phyloP scores from a whole-genome alignment of 2,329 filamentous ascomycete species.

The Aureobasidium lini region DNA sequence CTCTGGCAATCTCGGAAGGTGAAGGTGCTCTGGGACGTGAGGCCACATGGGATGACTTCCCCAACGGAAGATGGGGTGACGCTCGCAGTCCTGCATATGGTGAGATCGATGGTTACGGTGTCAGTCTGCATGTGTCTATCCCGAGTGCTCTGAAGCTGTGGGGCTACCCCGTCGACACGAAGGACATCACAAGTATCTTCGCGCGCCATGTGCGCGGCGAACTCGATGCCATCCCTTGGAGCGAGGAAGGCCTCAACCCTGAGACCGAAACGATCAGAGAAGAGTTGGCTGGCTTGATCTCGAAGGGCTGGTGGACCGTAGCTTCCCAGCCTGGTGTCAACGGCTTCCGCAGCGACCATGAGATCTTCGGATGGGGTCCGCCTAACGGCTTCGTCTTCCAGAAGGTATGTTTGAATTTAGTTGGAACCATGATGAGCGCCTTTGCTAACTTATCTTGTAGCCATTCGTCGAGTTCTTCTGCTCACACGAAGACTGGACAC shows the following conservation, averaged over 20 bases:
- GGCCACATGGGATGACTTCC: slow-evolving; percentile 98
- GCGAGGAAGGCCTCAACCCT: slow-evolving; percentile 75
- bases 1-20: slow-evolving; percentile 87
- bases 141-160: slow-evolving; percentile 75
- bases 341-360: slow-evolving; percentile 66
- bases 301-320: slow-evolving; percentile 88
- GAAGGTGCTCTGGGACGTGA: slow-evolving; percentile 83
- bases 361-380: slow-evolving; percentile 88
- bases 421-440: neutral
- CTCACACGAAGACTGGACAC: slow-evolving; percentile 62
- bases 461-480: slow-evolving; percentile 97
- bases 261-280: slow-evolving; percentile 77
- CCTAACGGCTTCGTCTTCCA: slow-evolving; percentile 92
- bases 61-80: slow-evolving; percentile 92
- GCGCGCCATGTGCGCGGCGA: slow-evolving; percentile 72
- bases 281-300: slow-evolving; percentile 69
- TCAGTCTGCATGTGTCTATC: slow-evolving; percentile 87
- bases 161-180: slow-evolving; percentile 63
- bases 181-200: slow-evolving; percentile 76
- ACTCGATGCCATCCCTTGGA: slow-evolving; percentile 82
- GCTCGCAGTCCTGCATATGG: slow-evolving; percentile 88
- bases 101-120: slow-evolving; percentile 96
- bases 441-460: slow-evolving; percentile 8
- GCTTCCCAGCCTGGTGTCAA: slow-evolving; percentile 94
- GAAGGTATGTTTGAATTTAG: slow-evolving; percentile 43